phyloP scores from a whole-genome alignment of 2,329 filamentous ascomycete species.

The Xylaria sp. region DNA sequence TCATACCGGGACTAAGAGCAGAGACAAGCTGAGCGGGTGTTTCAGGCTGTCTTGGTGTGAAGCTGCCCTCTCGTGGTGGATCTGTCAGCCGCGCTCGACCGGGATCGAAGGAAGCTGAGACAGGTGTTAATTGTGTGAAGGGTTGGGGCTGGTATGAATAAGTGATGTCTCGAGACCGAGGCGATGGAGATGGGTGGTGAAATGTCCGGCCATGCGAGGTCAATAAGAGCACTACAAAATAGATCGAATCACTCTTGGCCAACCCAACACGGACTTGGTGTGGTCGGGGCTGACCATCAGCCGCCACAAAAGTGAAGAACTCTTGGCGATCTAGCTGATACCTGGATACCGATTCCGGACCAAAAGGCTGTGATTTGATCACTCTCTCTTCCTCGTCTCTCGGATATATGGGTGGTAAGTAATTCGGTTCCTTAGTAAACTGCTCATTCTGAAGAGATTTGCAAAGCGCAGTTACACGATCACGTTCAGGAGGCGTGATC shows the following conservation, averaged over 20 bases:
- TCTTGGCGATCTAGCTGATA: slow-evolving; percentile 66
- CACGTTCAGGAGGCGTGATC: slow-evolving; percentile 62
- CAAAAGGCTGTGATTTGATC: slow-evolving; percentile 66
- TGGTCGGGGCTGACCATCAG: slow-evolving; percentile 63
- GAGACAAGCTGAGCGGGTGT: slow-evolving; percentile 51
- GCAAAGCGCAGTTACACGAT: slow-evolving; percentile 63
- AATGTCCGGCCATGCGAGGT: slow-evolving; percentile 52
- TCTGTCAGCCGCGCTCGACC: slow-evolving; percentile 55
- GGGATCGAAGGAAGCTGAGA: slow-evolving; percentile 61
- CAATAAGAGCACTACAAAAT: slow-evolving; percentile 68
- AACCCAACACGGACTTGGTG: slow-evolving; percentile 66
- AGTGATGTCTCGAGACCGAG: slow-evolving; percentile 56
- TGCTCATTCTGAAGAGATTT: slow-evolving; percentile 68
- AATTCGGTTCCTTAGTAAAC: slow-evolving; percentile 67
- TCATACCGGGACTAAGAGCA: slow-evolving; percentile 51
- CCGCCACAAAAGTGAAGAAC: slow-evolving; percentile 63
- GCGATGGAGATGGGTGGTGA: slow-evolving; percentile 59
- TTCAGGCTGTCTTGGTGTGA: slow-evolving; percentile 48
- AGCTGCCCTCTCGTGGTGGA: slow-evolving; percentile 48
- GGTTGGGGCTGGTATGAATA: slow-evolving; percentile 56
- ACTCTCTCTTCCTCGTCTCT: slow-evolving; percentile 65
- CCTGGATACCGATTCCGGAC: slow-evolving; percentile 62
- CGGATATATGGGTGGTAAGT: slow-evolving; percentile 71
- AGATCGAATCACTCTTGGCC: slow-evolving; percentile 70
- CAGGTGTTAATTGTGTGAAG: slow-evolving; percentile 59